Conservation (phyloP, 352 stramenopile species). For the Peronosclerospora sorghi region DNA sequence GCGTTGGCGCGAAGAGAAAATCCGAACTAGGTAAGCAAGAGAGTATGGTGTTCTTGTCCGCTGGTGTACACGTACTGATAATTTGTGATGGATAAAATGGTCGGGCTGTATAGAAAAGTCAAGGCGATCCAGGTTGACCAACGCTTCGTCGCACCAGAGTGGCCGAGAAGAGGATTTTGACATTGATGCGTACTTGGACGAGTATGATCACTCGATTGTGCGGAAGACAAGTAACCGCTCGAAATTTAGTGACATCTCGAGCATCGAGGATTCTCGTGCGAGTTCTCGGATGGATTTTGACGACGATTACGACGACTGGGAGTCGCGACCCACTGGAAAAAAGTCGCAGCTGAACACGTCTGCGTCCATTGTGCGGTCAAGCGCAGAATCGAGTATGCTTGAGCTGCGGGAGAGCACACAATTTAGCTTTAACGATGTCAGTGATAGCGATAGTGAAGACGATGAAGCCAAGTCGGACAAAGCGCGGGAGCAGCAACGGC, state of each 20-base stretch:
- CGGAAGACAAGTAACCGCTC: conserved; percentile 19
- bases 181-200: conserved; percentile 14
- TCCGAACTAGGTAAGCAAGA: conserved; percentile 25
- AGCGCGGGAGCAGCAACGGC: conserved; percentile 14
- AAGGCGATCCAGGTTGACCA: conserved; percentile 10
- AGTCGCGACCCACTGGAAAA: conserved; percentile 7
- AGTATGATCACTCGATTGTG: conserved; percentile 8
- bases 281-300: conserved; percentile 30
- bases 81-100: conserved; percentile 15
- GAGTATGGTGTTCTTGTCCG: neutral
- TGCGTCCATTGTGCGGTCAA: conserved; percentile 14
- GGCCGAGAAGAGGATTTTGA: conserved; percentile 7
- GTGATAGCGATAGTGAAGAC: conserved; percentile 18
- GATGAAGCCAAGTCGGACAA: conserved; percentile 18
- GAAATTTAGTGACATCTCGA: conserved; percentile 20
- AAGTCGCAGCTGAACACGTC: conserved; percentile 7
- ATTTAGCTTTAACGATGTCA: conserved; percentile 16
- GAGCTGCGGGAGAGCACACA: conserved; percentile 17
- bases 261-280: conserved; percentile 17
- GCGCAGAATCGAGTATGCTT: conserved; percentile 12
- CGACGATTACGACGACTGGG: conserved; percentile 13
- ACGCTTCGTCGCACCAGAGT: neutral
- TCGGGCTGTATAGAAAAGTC: conserved; percentile 17
- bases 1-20: conserved; percentile 21
- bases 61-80: conserved; percentile 6